Conservation (phyloP, 2,329 filamentous ascomycete genomes). For the Cladosporium sp. region DNA sequence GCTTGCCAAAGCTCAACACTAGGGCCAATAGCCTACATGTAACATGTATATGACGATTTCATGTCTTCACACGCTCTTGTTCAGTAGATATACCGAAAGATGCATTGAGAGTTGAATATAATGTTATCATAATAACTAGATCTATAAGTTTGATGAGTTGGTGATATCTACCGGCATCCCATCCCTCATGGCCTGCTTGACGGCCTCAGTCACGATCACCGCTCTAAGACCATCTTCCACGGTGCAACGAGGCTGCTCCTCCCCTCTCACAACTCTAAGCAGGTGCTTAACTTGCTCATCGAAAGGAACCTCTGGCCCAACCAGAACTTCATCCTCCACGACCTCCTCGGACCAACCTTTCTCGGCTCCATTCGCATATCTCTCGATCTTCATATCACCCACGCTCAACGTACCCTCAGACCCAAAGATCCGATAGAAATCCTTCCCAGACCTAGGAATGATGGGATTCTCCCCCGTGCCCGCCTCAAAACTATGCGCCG, state of each 20-base stretch:
- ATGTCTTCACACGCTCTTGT: neutral
- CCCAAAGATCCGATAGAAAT: conserved; percentile 54
- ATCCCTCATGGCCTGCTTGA: conserved; percentile 41
- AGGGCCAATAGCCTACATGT: neutral
- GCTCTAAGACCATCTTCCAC: conserved; percentile 48
- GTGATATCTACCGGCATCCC: conserved; percentile 20
- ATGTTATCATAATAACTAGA: neutral
- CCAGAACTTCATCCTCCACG: conserved; percentile 28
- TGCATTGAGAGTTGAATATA: neutral
- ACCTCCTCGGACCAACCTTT: conserved; percentile 43
- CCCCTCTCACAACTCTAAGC: conserved; percentile 43
- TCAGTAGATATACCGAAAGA: no score
- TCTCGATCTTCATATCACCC: conserved; percentile 49
- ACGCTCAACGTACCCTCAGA: conserved; percentile 49
- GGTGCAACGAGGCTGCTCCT: conserved; percentile 44
- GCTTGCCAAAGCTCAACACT: conserved; percentile 18
- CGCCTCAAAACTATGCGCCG: conserved; percentile 52
- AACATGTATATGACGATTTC: neutral
- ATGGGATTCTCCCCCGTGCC: conserved; percentile 56
- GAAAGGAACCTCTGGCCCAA: conserved; percentile 42
- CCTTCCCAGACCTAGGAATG: conserved; percentile 40
- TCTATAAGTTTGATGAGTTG: neutral
- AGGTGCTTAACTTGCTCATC: conserved; percentile 51
- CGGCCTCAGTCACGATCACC: conserved; percentile 49
- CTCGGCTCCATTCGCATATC: conserved; percentile 33